Evolutionary conservation across 2,329 filamentous ascomycete genomes (phyloP), one percentile per base, ranked within the genome.

Genomic region (Phialophora expanda): DNA sequence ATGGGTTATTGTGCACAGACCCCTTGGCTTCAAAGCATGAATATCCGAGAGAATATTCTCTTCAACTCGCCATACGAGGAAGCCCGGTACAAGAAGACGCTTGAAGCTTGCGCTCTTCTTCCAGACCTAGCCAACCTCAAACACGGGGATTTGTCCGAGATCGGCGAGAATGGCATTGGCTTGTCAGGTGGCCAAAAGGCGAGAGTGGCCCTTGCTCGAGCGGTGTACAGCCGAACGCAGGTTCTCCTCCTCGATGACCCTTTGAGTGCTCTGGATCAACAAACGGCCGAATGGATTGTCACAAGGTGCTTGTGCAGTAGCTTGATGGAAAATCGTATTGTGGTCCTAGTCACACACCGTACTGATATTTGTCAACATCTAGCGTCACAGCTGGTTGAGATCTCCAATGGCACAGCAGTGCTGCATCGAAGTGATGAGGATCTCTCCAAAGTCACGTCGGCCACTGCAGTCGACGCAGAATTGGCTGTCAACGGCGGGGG

Each of bases 321-420:
- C 1, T 74, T 90, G 34, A 75, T 87, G 62, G 75, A 84, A 66
- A 82, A 77, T 9, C 80, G 87, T 22, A 86, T 81, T 0, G 77
- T 85, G 0, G 79, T 90, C 28, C 78, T 90, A 17, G 87, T 87
- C 20, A 90, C 88, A 0, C 88, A 90, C 77, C 84, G 87, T 1
- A 85, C 83, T 0, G 89, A 93, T 67, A 80, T 97, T 9, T 91
- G 92, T 66, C 84, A 87, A 22, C 82, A 85, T n/a, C 81, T 93
- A 51, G 91, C 92, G 1, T 82, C 88, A 56, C 90, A 95, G 73
- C 84, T 92, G 17, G 78, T 97, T 9, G 87, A 93, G 63, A 83
- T 97, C 9, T 76, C 82, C 0, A 81, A 89, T 41, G 89, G 90
- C 1, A 78, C 76, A 57, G 88, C 86, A 3, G 80, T 76, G 51